Percentiles rank a stretch among this genome's conserved stretches.
phyloP scores from a whole-genome alignment of 305 asterid species.

The Rubia balearica region DNA sequence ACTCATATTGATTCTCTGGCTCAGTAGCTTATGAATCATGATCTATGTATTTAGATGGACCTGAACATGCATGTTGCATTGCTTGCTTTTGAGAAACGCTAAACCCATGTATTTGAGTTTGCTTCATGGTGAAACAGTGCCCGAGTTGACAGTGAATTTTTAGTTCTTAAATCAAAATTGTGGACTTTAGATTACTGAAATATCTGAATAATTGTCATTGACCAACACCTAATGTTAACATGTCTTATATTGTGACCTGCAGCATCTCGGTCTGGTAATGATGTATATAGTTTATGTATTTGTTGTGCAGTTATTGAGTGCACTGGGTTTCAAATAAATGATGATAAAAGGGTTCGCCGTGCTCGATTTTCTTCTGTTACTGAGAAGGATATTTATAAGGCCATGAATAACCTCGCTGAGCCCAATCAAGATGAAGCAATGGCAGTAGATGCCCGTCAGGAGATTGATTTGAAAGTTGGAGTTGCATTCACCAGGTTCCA shows the following conservation, averaged over 20 bases:
- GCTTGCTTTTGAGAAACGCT: constrained; percentile 6
- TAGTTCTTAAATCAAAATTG: not conserved
- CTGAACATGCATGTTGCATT: not conserved
- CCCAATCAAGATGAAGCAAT: constrained; percentile 82
- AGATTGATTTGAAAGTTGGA: constrained; percentile 95
- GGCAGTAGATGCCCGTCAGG: constrained; percentile 95
- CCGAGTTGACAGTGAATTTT: not conserved
- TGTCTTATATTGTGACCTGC: not conserved
- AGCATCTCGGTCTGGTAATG: not conserved
- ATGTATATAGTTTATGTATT: constrained; percentile 1
- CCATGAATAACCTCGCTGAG: constrained; percentile 62
- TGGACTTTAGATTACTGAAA: not conserved
- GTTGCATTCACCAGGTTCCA: constrained; percentile 91
- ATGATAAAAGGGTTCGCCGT: constrained; percentile 59
- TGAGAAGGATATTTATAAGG: constrained; percentile 74
- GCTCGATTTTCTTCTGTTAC: constrained; percentile 91
- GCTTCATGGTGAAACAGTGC: not conserved
- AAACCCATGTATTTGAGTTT: not conserved
- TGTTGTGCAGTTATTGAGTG: constrained; percentile 63
- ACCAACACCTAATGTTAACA: not conserved
- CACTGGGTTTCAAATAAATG: constrained; percentile 56
- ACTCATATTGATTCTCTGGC: not conserved
- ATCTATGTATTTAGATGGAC: not conserved
- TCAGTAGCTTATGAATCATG: not conserved
- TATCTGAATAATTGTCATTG: not conserved